Percentiles rank a stretch among this genome's conserved stretches.
These are phyloP conservation scores for Cystobasidium onofrii DNA, from an alignment of 768 basidiomycete species.

Conservation along the genomic window DNA sequence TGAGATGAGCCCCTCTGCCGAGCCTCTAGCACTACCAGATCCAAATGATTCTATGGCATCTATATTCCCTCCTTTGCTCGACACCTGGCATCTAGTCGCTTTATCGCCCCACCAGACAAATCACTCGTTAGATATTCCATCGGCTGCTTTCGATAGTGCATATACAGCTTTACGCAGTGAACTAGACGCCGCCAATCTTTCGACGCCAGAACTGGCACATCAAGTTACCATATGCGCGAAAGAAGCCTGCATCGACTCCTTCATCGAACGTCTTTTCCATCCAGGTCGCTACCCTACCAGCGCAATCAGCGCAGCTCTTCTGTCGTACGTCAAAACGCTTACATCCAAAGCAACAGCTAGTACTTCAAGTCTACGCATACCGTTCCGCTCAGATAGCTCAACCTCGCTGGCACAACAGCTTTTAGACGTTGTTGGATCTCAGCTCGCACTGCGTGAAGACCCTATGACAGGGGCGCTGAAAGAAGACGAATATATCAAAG, in stretches of 20 bases:
- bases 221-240: background rate
- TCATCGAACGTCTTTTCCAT: slow-evolving; percentile 19
- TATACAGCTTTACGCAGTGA: background rate
- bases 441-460: background rate
- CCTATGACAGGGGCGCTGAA: slow-evolving; percentile 3
- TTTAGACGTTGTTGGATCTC: background rate
- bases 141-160: background rate
- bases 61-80: background rate
- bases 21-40: background rate
- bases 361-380: background rate
- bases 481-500: background rate
- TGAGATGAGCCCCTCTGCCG: background rate
- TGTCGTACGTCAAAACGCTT: background rate
- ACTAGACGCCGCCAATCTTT: background rate
- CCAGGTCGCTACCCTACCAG: background rate
- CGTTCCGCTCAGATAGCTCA: background rate
- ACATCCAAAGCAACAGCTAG: background rate
- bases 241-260: background rate
- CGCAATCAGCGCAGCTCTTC: background rate
- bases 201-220: background rate
- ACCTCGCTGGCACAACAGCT: slow-evolving; percentile 6
- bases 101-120: background rate
- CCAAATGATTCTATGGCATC: background rate
- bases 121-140: background rate
- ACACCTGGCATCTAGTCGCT: background rate